Base-by-base conservation (phyloP, 345 rosid species). In the Clarkia xantiana region DNA sequence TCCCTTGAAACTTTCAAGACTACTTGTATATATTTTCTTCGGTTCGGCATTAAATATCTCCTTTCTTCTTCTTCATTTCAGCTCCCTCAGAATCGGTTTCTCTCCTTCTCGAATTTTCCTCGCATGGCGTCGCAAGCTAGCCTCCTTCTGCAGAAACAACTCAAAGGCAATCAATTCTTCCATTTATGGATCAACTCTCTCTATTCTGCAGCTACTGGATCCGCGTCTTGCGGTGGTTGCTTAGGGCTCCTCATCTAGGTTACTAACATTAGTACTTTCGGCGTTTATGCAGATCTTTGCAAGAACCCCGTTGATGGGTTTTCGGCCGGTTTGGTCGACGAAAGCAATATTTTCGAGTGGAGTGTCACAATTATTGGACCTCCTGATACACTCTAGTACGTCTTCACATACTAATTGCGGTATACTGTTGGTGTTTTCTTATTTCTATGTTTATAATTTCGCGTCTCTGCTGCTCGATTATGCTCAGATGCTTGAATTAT, bases 251-350 rank as follows among this genome's bases (percentile, higher is more conserved):
- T 51, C 23, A 42, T 58, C 64, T 59, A 58, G 72, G 52, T 52
- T 46, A 29, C 36, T 52, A 29, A 29, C 36, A n/a, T n/a, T n/a
- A 29, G 36, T 51, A 14, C 4, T 25, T 14, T 18, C 42, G 46
- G 42, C 18, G 55, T 44, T 23, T 68, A 8, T 68, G 80, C 86
- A 90, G 97, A 90, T 90, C 97, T 90, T 58, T 90, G 97, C 55
- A 86, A 78, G 78, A 67, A 83, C 55, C 96, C 97, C 1, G 97
- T 90, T 39, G 91, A 87, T 70, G 97, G 96, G 48, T 90, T 86
- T 78, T 86, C 97, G 5, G 94, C 97, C n/a, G 97, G 97, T 34
- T 67, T 90, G 75, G 86, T 90, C 18, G 97, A 90, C 49, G 97
- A 90, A 61, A 79, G 43, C 55, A 90, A 90, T 67, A 66, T 90